Evolutionary conservation across 441 rosid genomes (phyloP).

Genomic region (Erodium chrysanthum): DNA sequence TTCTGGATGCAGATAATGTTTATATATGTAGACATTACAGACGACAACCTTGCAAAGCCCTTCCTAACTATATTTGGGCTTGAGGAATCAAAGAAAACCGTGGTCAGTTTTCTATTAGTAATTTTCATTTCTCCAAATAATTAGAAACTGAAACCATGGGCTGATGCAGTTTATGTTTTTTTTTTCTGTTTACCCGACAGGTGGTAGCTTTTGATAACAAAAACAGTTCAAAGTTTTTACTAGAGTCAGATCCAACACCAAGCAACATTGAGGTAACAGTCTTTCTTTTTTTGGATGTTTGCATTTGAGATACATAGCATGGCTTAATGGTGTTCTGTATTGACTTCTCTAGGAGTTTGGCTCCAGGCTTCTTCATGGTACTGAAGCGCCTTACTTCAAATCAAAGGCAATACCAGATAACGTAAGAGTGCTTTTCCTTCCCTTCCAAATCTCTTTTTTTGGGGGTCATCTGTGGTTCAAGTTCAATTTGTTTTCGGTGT

Average conservation of each 20-base stretch:
- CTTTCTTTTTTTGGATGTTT: neutral
- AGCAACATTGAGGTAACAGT: constrained; percentile 59
- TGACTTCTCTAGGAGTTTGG: constrained; percentile 52
- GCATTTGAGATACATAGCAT: neutral
- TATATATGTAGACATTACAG: constrained; percentile 45
- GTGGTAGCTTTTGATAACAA: constrained; percentile 74
- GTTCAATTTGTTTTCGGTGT: neutral
- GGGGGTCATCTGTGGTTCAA: neutral
- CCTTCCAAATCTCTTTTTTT: neutral
- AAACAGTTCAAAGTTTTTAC: constrained; percentile 58
- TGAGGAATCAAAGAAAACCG: constrained; percentile 51
- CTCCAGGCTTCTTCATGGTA: constrained; percentile 46
- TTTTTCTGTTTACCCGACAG: constrained; percentile 30
- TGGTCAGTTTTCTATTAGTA: constrained; percentile 40
- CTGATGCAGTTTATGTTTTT: constrained; percentile 8
- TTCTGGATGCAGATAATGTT: constrained; percentile 56
- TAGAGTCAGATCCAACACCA: constrained; percentile 57
- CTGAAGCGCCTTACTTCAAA: constrained; percentile 49
- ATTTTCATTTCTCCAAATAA: constrained; percentile 2
- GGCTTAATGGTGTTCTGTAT: constrained; percentile 13
- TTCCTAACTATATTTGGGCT: constrained; percentile 76
- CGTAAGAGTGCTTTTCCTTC: constrained; percentile 34
- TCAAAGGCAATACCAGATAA: constrained; percentile 71
- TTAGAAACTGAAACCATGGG: constrained; percentile 9
- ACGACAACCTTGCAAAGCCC: constrained; percentile 79